Evolutionary conservation across 306 rosid genomes (phyloP), one percentile per base, ranked within the genome.

Genomic region (Rosa chinensis): DNA sequence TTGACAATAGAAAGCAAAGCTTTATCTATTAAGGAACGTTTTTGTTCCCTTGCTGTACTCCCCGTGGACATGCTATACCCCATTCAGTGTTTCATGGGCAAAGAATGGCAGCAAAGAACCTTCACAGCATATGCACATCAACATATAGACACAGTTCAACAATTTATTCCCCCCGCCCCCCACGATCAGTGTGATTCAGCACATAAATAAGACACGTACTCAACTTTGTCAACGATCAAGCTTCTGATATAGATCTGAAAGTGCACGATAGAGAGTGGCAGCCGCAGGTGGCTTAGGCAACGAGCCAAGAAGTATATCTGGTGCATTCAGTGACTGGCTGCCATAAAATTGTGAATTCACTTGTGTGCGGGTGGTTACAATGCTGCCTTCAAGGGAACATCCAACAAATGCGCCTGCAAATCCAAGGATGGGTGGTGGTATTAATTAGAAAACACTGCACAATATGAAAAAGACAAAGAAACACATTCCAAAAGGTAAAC

Each of bases 251-350:
- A 93, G 85, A 78, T 91, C 97, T 20, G 85, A 72, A 76, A 96
- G 99, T 64, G 94, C 89, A 49, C 85, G 88, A 79, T 96, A 93
- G 49, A 93, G 97, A 78, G 82, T 78, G 77, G 92, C 86, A 6
- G 98, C 98, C 13, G 99, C 98, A 55, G 98, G 96, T 48, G 99
- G 98, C 89, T 83, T 87, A 23, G 99, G 99, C 88, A 96, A 75
- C 1, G 93, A 85, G 82, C 99, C 96, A 28, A 89, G 90, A 84
- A 96, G 96, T 73, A 93, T 78, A 78, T 96, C 96, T 10, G 92
- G 32, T 61, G 98, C 89, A 79, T 85, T 79, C 78, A 96, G 43
- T 32, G 96, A 93, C 78, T 87, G 98, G 81, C 92, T 88, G 45
- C 98, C 98, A 70, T 91, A 96, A 84, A 93, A 96, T 70, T 89